These are phyloP conservation scores for Ascobolus immersus DNA, from an alignment of 495 filamentous ascomycete genomes.

Conservation along the genomic window DNA sequence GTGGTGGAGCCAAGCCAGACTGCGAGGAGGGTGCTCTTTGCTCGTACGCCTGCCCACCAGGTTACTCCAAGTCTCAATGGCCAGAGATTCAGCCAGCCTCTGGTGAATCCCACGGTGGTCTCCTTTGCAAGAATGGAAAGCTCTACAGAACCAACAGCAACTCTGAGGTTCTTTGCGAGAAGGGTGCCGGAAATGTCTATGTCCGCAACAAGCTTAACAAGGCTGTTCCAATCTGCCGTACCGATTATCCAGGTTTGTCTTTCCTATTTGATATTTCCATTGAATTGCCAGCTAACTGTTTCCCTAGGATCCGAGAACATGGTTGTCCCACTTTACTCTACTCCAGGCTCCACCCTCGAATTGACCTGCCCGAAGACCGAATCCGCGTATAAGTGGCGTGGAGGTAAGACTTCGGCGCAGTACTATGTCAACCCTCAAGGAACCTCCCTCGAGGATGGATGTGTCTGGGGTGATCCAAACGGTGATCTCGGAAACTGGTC, in stretches of 20 bases:
- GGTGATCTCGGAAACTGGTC: slow-evolving; percentile 55
- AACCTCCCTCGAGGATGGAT: slow-evolving; percentile 39
- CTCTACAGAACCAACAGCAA: slow-evolving; percentile 47
- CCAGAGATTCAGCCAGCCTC: slow-evolving; percentile 52
- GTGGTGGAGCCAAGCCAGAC: slow-evolving; percentile 28
- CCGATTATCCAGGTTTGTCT: slow-evolving; percentile 60
- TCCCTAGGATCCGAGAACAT: slow-evolving; percentile 45
- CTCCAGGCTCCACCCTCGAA: slow-evolving; percentile 27
- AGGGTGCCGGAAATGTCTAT: slow-evolving; percentile 40
- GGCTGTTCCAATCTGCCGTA: slow-evolving; percentile 61
- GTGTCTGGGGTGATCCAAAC: slow-evolving; percentile 41
- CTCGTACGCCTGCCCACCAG: slow-evolving; percentile 78
- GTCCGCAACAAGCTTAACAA: slow-evolving; percentile 44
- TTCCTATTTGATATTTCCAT: background rate
- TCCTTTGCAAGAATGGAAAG: slow-evolving; percentile 58
- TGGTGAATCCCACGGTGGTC: slow-evolving; percentile 69
- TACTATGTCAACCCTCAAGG: slow-evolving; percentile 87
- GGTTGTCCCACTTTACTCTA: slow-evolving; percentile 44
- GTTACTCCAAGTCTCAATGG: slow-evolving; percentile 89
- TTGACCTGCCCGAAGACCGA: slow-evolving; percentile 48
- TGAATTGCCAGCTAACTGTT: slow-evolving; percentile 5
- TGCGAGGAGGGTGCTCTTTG: slow-evolving; percentile 46
- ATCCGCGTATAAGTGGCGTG: slow-evolving; percentile 41
- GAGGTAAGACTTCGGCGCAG: slow-evolving; percentile 57
- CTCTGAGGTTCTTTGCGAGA: slow-evolving; percentile 48